Base-by-base conservation (phyloP, 257 asterid species). In the Fraxinus excelsior region DNA sequence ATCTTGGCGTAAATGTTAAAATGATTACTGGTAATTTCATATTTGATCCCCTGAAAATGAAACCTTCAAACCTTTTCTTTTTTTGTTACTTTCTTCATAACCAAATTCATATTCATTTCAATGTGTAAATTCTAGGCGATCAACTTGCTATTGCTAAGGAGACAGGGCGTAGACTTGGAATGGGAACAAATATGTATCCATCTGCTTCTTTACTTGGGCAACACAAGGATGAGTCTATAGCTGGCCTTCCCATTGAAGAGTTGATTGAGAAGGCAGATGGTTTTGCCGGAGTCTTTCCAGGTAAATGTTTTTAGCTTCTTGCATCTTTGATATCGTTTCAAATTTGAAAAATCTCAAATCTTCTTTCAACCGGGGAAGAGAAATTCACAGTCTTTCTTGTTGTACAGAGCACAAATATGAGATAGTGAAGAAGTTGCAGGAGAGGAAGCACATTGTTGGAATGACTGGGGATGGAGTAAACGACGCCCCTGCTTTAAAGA, bases 381-480 rank as follows among this genome's bases (percentile, higher is more conserved):
- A 19, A 29, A 13, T 38, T 44, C 35, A 76, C 1, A 37, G 19
- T 70, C 1, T 68, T 64, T 62, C 34, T 34, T 46, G 8, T 28
- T 71, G 2, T 75, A 49, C 91, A 94, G 98, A 94, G 88, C 98
- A 94, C 91, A 94, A 94, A 74, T 94, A 94, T 32, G 98, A 94
- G 82, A 94, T 94, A 5, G 98, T 94, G 85, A 94, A 92, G 92
- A 92, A 90, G 86, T 82, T 94, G 90, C 98, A 94, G 73, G 97
- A 94, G 83, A 82, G 88, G 76, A 92, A 94, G 87, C 98, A 94
- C 86, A 89, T 94, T 79, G 90, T 85, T 76, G 98, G 98, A 60
- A 94, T 94, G 98, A 94, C 98, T 0, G 98, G 98, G 32, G 98
- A 94, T 82, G 98, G 98, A 44, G 98, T 94, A 21, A 94, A 94